Conservation (phyloP, 305 asterid species). For the Ajuga reptans region DNA sequence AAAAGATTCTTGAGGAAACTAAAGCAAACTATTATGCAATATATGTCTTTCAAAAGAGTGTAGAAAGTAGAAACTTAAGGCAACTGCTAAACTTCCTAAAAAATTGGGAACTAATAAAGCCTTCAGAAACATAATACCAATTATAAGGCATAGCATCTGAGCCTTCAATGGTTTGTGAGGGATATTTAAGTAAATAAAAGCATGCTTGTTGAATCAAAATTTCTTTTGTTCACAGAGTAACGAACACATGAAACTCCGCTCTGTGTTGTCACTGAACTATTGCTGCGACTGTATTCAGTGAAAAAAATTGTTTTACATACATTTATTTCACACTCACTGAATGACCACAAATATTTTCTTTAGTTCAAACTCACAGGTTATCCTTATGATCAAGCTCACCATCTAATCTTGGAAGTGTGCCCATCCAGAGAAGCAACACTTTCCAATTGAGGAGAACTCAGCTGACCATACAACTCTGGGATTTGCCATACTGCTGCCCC, state of each 20-base stretch:
- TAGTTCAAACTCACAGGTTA: constrained; percentile 10
- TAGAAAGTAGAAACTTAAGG: background rate
- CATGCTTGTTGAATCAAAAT: background rate
- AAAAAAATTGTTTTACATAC: background rate
- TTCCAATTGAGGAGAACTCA: constrained; percentile 84
- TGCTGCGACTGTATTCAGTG: background rate
- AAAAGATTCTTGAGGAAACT: background rate
- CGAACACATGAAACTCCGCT: constrained; percentile 6
- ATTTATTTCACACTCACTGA: background rate
- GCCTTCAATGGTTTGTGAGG: constrained; percentile 4
- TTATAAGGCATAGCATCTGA: background rate
- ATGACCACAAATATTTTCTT: background rate
- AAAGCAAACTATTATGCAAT: constrained; percentile 7
- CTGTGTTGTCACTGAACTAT: background rate
- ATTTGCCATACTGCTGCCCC: constrained; percentile 97
- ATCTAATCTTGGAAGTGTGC: constrained; percentile 60
- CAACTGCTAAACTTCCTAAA: background rate
- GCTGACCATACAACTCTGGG: constrained; percentile 88
- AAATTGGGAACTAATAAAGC: background rate
- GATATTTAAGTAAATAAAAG: background rate
- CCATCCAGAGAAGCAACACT: constrained; percentile 74
- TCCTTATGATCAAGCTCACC: constrained; percentile 34
- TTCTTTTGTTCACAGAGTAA: background rate
- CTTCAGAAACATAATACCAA: background rate
- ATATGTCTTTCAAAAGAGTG: background rate